A percentile compares a stretch with the other conserved stretches of the same genome.
Conservation (phyloP, 768 basidiomycete genomes). For the Albatrellus ellisii region DNA sequence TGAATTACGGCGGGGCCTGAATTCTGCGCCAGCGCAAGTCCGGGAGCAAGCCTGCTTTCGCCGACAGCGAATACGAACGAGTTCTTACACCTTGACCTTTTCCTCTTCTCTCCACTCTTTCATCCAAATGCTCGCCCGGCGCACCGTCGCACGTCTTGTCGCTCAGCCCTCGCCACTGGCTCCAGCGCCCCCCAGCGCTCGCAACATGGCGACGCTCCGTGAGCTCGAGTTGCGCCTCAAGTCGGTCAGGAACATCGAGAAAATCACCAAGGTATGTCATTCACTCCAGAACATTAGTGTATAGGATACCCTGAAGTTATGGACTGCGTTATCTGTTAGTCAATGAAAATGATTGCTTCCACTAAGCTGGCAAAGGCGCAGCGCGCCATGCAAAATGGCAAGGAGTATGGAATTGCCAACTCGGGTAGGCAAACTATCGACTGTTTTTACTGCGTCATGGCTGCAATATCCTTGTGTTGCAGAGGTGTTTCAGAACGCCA, state of each 20-base stretch:
- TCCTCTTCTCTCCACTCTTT: background rate
- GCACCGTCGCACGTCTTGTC: constrained; percentile 30
- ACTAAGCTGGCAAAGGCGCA: constrained; percentile 94
- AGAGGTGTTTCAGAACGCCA: constrained; percentile 83
- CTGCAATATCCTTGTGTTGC: constrained; percentile 6
- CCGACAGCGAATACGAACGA: constrained; percentile 18
- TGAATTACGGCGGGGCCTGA: constrained; percentile 8
- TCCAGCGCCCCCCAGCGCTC: constrained; percentile 34
- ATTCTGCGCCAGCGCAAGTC: constrained; percentile 5
- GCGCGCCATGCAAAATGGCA: constrained; percentile 83
- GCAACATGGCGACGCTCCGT: constrained; percentile 94
- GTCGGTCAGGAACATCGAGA: constrained; percentile 96
- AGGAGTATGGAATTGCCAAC: constrained; percentile 88
- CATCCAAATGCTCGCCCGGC: constrained; percentile 35
- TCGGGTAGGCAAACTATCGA: constrained; percentile 50
- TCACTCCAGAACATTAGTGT: too few relatives aligned
- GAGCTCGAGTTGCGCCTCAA: constrained; percentile 95
- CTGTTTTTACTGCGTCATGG: background rate
- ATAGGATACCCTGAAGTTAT: too few relatives aligned
- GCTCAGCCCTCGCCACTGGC: constrained; percentile 26
- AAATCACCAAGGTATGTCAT: constrained; percentile 88
- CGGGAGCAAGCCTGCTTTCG: constrained; percentile 17
- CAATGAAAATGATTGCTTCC: constrained; percentile 99
- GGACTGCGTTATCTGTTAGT: constrained; percentile 33
- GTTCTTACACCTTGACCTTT: constrained; percentile 2